Base-by-base conservation (phyloP, 2,329 filamentous ascomycete species). In the Fusarium circinatum region DNA sequence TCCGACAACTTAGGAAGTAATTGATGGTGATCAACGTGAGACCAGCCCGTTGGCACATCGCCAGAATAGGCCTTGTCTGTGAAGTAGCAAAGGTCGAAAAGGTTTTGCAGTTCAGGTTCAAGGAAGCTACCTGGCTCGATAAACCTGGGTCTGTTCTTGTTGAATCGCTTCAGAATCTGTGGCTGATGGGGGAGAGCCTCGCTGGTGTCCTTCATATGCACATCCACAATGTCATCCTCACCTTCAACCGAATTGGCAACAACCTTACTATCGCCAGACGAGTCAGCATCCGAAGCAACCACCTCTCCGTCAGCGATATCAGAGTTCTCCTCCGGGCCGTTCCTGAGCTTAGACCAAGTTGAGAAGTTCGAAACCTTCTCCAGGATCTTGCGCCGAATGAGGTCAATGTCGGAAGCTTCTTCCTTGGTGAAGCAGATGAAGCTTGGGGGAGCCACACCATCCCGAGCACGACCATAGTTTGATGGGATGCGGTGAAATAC, bases 211-310 rank as follows among this genome's bases (percentile, higher is more conserved):
- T 90, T 91, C 92, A 98, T 95, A 2, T 93, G 93, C 22, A 99
- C 91, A 79, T 98, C 94, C 11, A 98, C 93, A 78, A 98, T 90
- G 70, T 94, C 94, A 70, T 98, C 95, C 80, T 98, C 96, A 15
- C 94, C 93, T 80, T 95, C 92, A 5, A 97, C 89, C 7, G 95
- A 98, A 34, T 90, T 89, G 49, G 94, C 92, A 65, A 92, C 89
- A 52, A 98, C 87, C 78, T 92, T 93, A 28, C 89, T 86, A 73
- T 93, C 93, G 15, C 88, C 89, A 8, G 91, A 91, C 8, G 90
- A 92, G 71, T 93, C 90, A 8, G 88, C 89, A 70, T 91, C 89
- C 2, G 86, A 91, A 64, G 91, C 90, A 17, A 94, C 88, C 49
- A 92, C 88, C 76, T 96, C 94, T 5, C 90, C 89, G 62, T 94